phyloP scores from a whole-genome alignment of 164 flowering plant genomes.

The Pachysandra terminalis region DNA sequence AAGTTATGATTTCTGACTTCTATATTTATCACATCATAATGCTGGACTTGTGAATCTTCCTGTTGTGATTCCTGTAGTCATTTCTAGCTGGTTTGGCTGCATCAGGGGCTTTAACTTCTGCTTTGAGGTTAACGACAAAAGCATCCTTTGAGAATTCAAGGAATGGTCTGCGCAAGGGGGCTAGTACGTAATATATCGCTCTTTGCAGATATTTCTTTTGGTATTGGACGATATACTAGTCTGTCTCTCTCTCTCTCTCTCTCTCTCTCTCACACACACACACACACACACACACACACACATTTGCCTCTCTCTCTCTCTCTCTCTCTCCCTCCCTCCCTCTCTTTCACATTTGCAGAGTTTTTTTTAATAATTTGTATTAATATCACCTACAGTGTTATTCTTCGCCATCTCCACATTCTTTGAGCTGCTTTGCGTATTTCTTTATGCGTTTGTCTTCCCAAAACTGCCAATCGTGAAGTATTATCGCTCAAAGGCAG shows the following conservation, averaged over 20 bases:
- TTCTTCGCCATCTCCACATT: slow-evolving; percentile 19
- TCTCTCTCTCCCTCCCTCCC: no score
- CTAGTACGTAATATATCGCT: slow-evolving; percentile 17
- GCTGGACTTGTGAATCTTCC: background rate
- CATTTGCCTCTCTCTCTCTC: no score
- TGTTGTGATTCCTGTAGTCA: slow-evolving; percentile 10
- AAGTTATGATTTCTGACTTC: background rate
- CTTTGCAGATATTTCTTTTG: background rate
- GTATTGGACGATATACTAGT: background rate
- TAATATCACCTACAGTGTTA: slow-evolving; percentile 11
- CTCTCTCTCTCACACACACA: no score
- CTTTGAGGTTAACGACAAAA: slow-evolving; percentile 27
- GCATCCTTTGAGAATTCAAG: slow-evolving; percentile 27
- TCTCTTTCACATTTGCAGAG: no score
- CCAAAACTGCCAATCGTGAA: slow-evolving; percentile 23
- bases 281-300: no score
- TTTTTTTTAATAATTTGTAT: no score
- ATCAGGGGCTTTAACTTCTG: slow-evolving; percentile 29
- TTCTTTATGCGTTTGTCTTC: slow-evolving; percentile 22
- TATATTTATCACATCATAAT: background rate
- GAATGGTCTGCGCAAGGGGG: slow-evolving; percentile 27
- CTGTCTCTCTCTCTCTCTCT: no score
- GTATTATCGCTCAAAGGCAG: slow-evolving; percentile 21
- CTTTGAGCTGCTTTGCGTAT: slow-evolving; percentile 18
- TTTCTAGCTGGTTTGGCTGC: slow-evolving; percentile 26